Evolutionary conservation across 805 yeast genomes (phyloP).

Genomic region (Barnettozyma botsteinii): DNA sequence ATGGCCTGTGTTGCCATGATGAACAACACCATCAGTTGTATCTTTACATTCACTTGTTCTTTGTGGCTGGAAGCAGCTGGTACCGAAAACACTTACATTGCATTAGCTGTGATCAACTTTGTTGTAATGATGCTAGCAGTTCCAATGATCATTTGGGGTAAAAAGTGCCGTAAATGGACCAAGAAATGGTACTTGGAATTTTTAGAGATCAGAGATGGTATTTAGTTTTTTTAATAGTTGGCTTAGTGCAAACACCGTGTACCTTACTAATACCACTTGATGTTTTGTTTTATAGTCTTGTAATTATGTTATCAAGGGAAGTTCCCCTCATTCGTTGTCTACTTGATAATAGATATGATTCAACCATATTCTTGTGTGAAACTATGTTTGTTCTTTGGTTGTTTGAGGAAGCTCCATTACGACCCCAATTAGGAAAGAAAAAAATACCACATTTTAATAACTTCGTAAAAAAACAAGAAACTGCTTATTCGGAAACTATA

Average conservation of each 20-base stretch:
- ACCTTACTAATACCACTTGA: neutral
- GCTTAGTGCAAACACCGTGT: too few species aligned
- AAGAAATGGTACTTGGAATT: conserved; percentile 48
- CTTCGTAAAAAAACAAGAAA: too few species aligned
- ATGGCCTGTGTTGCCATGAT: conserved; percentile 65
- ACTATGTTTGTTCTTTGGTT: too few species aligned
- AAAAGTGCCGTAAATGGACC: conserved; percentile 51
- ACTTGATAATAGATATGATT: too few species aligned
- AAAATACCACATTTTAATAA: too few species aligned
- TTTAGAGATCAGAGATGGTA: conserved; percentile 47
- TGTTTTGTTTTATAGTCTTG: too few species aligned
- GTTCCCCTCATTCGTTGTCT: too few species aligned
- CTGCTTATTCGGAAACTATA: too few species aligned
- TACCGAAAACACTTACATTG: conserved; percentile 52
- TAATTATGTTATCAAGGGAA: too few species aligned
- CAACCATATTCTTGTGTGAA: too few species aligned
- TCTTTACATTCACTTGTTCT: conserved; percentile 62
- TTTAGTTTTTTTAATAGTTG: conserved; percentile 7
- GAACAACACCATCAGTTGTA: conserved; percentile 58
- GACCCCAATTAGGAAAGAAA: too few species aligned
- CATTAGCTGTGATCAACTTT: conserved; percentile 54
- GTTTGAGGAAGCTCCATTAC: too few species aligned
- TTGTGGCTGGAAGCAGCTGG: conserved; percentile 54
- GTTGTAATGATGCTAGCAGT: conserved; percentile 50
- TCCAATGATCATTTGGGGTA: conserved; percentile 59